These are phyloP conservation scores for Venturia aucupariae DNA, from an alignment of 2,329 filamentous ascomycete species.

Conservation along the genomic window DNA sequence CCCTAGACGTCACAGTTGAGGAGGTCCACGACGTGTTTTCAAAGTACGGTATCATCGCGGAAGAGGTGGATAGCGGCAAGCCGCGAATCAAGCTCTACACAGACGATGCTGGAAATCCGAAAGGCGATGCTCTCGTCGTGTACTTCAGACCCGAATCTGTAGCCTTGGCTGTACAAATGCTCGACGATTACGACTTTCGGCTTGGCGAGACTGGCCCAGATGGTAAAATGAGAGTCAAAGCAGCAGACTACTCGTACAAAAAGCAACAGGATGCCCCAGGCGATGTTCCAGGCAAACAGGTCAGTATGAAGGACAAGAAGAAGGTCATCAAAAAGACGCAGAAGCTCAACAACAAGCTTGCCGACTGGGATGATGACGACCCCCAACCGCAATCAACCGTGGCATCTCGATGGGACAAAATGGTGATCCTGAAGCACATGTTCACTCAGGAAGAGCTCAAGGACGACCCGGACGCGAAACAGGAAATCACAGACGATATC, in stretches of 20 bases:
- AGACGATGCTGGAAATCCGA: slow-evolving; percentile 73
- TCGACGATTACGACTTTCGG: slow-evolving; percentile 76
- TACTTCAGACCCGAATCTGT: slow-evolving; percentile 97
- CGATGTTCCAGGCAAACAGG: slow-evolving; percentile 37
- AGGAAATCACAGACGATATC: slow-evolving; percentile 93
- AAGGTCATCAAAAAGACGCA: slow-evolving; percentile 85
- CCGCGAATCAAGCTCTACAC: slow-evolving; percentile 91
- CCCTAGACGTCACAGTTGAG: slow-evolving; percentile 63
- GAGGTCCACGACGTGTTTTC: slow-evolving; percentile 82
- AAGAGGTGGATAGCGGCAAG: slow-evolving; percentile 81
- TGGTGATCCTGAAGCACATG: slow-evolving; percentile 85
- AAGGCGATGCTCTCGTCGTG: slow-evolving; percentile 85
- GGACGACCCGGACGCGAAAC: slow-evolving; percentile 69
- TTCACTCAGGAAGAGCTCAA: slow-evolving; percentile 55
- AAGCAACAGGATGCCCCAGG: slow-evolving; percentile 60
- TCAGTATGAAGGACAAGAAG: slow-evolving; percentile 51
- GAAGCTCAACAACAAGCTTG: slow-evolving; percentile 78
- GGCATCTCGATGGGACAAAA: slow-evolving; percentile 58
- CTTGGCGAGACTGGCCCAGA: slow-evolving; percentile 42
- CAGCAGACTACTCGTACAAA: slow-evolving; percentile 87
- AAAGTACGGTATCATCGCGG: slow-evolving; percentile 83
- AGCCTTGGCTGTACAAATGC: slow-evolving; percentile 67
- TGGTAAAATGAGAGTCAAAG: slow-evolving; percentile 69
- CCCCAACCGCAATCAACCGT: slow-evolving; percentile 42
- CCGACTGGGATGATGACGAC: slow-evolving; percentile 93